Percentiles rank a stretch among this genome's conserved stretches.
phyloP scores from a whole-genome alignment of 2,329 filamentous ascomycete species.

The Epichloe bromicola region DNA sequence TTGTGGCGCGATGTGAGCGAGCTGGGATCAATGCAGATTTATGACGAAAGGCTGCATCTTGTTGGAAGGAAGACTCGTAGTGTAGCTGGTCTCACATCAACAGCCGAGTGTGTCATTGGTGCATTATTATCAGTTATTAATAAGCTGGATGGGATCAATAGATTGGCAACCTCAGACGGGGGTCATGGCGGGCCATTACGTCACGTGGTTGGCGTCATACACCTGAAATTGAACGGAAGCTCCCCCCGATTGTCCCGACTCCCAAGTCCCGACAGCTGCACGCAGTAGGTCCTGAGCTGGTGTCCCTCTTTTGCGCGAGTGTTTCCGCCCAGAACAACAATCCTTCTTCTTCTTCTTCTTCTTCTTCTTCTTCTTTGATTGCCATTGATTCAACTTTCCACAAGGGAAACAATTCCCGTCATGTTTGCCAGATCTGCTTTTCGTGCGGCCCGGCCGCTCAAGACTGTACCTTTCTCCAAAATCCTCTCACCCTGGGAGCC shows the following conservation, averaged over 20 bases:
- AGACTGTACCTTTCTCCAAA: slow-evolving; percentile 41
- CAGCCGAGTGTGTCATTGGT: background rate
- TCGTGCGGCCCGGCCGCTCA: slow-evolving; percentile 51
- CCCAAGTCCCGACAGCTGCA: background rate
- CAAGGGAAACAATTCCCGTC: slow-evolving; percentile 19
- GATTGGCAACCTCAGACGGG: background rate
- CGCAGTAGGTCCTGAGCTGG: background rate
- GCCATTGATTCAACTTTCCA: background rate
- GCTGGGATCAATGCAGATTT: too few species aligned
- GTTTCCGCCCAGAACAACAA: background rate
- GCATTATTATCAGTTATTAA: too few species aligned
- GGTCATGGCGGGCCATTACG: background rate
- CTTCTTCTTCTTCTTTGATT: background rate
- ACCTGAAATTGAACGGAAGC: background rate
- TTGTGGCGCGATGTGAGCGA: too few species aligned
- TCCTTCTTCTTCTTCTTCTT: background rate
- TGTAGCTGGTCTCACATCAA: background rate
- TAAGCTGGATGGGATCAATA: background rate
- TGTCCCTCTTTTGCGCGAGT: background rate
- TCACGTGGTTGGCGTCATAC: slow-evolving; percentile 7
- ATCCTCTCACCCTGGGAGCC: background rate
- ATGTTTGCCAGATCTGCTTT: slow-evolving; percentile 59
- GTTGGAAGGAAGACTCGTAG: too few species aligned
- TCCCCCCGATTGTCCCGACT: background rate
- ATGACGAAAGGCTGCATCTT: too few species aligned